Evolutionary conservation across 805 yeast genomes (phyloP).

Genomic region (Saturnispora hagleri): DNA sequence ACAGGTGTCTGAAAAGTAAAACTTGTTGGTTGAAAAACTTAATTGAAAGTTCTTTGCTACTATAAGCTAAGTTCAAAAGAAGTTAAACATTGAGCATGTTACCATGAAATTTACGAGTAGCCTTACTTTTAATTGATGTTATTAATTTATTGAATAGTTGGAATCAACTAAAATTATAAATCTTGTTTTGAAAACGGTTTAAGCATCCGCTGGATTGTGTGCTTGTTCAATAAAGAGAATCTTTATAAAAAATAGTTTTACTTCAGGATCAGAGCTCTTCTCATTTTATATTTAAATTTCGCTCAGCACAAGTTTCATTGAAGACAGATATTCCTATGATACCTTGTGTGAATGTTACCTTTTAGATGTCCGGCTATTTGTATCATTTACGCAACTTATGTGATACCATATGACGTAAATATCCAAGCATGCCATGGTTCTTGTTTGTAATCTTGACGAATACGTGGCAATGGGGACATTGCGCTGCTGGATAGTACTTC

Average conservation of each 20-base stretch:
- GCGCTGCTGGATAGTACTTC: constrained; percentile 6
- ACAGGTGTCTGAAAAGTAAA: too few species aligned
- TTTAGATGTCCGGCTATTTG: background rate
- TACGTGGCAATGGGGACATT: constrained; percentile 4
- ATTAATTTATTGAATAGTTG: background rate
- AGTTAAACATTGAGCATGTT: constrained; percentile 10
- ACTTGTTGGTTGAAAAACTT: too few species aligned
- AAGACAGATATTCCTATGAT: too few species aligned
- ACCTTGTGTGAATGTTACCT: too few species aligned
- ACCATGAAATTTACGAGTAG: too few species aligned
- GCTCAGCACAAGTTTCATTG: too few species aligned
- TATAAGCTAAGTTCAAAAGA: constrained; percentile 11
- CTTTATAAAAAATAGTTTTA: too few species aligned
- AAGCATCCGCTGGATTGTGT: background rate
- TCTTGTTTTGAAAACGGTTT: too few species aligned
- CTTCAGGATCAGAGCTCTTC: too few species aligned
- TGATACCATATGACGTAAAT: constrained; percentile 10
- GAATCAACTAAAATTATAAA: too few species aligned
- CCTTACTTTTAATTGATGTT: background rate
- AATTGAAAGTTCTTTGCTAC: too few species aligned
- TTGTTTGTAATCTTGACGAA: constrained; percentile 11
- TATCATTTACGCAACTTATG: constrained; percentile 1
- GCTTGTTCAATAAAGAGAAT: background rate
- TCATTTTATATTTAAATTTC: too few species aligned
- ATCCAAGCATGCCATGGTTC: constrained; percentile 12